Percentiles rank a stretch among this genome's conserved stretches.
These are phyloP conservation scores for Medicago truncatula DNA, from an alignment of 306 rosid species.

Conservation along the genomic window MtrunA17r5.0-ANR NC_053043.1:38492501-38493000, in stretches of 20 bases:
- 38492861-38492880: slow-evolving; percentile 81
- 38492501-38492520: slow-evolving; percentile 92
- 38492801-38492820: slow-evolving; percentile 78
- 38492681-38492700: slow-evolving; percentile 90
- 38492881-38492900: slow-evolving; percentile 59
- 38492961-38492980: slow-evolving; percentile 79
- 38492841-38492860: slow-evolving; percentile 81
- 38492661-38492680: slow-evolving; percentile 84
- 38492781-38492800: slow-evolving; percentile 82
- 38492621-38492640: slow-evolving; percentile 92
- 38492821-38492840: slow-evolving; percentile 80
- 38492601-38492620: slow-evolving; percentile 89
- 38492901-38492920: slow-evolving; percentile 88
- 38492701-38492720: slow-evolving; percentile 89
- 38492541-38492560: slow-evolving; percentile 84
- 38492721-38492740: slow-evolving; percentile 73
- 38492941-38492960: slow-evolving; percentile 91
- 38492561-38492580: slow-evolving; percentile 90
- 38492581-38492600: slow-evolving; percentile 94
- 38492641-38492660: slow-evolving; percentile 92
- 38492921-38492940: slow-evolving; percentile 80
- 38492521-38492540: slow-evolving; percentile 91
- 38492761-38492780: slow-evolving; percentile 73
- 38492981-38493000: slow-evolving; percentile 83
- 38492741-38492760: slow-evolving; percentile 63